Base-by-base conservation (phyloP, 1,139 yeast genomes). In the Kodamaea sp. region DNA sequence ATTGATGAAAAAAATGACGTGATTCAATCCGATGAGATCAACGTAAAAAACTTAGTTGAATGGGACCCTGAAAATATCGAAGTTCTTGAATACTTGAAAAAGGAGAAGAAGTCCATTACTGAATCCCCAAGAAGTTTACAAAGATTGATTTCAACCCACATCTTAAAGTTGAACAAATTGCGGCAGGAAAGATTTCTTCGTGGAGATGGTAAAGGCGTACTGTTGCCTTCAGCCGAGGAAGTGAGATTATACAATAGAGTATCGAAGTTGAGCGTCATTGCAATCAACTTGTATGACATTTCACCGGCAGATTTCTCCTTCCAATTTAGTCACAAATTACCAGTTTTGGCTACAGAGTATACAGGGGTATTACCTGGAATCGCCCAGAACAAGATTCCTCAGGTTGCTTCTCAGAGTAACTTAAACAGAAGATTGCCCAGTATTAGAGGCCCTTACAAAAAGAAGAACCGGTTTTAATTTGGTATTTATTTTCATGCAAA, bases 321-420 rank as follows among this genome's bases (percentile, higher is more conserved):
- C 24, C 51, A 56, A 28, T 56, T 68, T 35, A 67, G 72, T 44
- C 56, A 66, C 30, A 70, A 61, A 35, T 50, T 89, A 28, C 95
- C 96, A 0, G 83, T 85, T 1, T 68, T 85, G 38, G 78, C 80
- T 51, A 76, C 82, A 13, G 87, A 83, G 47, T 89, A 85, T 51
- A 67, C 76, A 27, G 97, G 97, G 35, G 74, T 84, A 1, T 70
- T 89, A 50, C 97, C 96, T 1, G 88, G 88, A 0, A 66, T 73
- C 36, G 39, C 62, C 5, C 63, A 34, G 54, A 61, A 41, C 20
- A 42, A 42, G 20, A 25, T 32, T 11, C 25, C 59, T 4, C 54
- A 53, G 4, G 28, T 24, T 27, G 24, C 28, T 27, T 15, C 20
- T 7, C 19, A 29, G 4, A 11, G 28, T 6, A 31, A 27, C 11